Conservation (phyloP, 2,329 filamentous ascomycete genomes). For the Zasmidium angulare region DNA sequence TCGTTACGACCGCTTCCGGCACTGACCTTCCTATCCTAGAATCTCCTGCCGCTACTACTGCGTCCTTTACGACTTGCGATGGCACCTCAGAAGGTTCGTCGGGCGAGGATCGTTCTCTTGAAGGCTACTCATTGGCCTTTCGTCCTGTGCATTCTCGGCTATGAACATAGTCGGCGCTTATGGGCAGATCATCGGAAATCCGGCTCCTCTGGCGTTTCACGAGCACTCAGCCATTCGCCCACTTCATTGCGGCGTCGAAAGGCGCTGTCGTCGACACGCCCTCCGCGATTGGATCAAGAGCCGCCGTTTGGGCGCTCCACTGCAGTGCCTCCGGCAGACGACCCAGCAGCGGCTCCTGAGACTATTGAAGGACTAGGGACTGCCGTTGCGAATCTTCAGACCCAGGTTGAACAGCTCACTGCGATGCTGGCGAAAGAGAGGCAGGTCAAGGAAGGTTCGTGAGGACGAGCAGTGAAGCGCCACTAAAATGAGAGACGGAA, state of each 20-base stretch:
- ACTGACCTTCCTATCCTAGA: conserved; percentile 44
- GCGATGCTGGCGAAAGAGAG: conserved; percentile 17
- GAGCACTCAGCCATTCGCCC: conserved; percentile 15
- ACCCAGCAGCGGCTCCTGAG: conserved; percentile 20
- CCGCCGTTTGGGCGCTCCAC: conserved; percentile 20
- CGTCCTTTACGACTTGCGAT: conserved; percentile 70
- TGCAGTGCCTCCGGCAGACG: conserved; percentile 9
- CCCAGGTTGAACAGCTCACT: conserved; percentile 22
- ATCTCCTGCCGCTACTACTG: conserved; percentile 71
- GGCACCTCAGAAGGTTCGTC: conserved; percentile 63
- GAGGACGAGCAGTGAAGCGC: conserved; percentile 10
- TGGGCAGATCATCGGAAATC: conserved; percentile 16
- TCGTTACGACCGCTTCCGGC: not conserved
- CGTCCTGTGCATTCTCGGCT: conserved; percentile 67
- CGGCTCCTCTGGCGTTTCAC: conserved; percentile 15
- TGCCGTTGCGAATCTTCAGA: conserved; percentile 23
- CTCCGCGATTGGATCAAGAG: conserved; percentile 18
- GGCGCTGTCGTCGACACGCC: conserved; percentile 14
- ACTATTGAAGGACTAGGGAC: conserved; percentile 19
- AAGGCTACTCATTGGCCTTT: conserved; percentile 65
- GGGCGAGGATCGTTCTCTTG: conserved; percentile 58
- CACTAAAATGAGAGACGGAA: conserved; percentile 5
- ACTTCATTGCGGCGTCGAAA: conserved; percentile 19
- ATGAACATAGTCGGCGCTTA: conserved; percentile 52
- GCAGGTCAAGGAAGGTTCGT: conserved; percentile 2